Evolutionary conservation across 768 basidiomycete genomes (phyloP), one percentile per base, ranked within the genome.

Genomic region (Kwoniella sp.): DNA sequence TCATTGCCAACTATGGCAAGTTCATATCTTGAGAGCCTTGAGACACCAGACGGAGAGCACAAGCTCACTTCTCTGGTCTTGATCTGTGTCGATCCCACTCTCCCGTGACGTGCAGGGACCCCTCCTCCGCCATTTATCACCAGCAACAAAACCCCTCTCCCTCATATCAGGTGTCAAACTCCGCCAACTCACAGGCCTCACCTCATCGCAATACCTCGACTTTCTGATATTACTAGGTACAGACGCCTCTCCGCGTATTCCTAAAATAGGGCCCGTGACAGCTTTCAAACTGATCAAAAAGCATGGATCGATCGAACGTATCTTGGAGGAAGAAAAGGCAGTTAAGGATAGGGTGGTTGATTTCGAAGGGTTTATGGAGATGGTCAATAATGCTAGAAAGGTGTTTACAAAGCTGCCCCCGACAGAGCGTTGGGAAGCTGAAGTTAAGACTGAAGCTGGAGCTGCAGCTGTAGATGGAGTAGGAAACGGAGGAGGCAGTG

Each of bases 171-270:
- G 90, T 4, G 68, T 83, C 1, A 83, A 87, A 2, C 82, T 92
- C 21, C 88, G 88, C 9, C 64, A 78, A 0, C 81, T 81, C 7
- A 84, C 92, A 36, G 74, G 82, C 12, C 85, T 96, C 26, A 81
- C 85, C 68, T 83, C 83, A 8, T 72, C 82, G 0, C 77, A 85
- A 54, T 93, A 85, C 78, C 78, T 95, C 70, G 93, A 96, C 80
- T 92, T 95, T 79, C 87, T 86, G 0, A 85, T 95, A 55, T 83
- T 96, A 6, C 84, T 93, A 10, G 93, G 93, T 12, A 95, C 92
- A 1, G 93, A 96, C 79, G 94, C 95, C 70, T 88, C 90, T 0
- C 86, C 88, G 50, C 86, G 93, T 4, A 90, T 96, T 63, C 88
- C 85, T 60, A 87, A 88, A 64, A 82, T 95, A 1, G 93, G 93